A percentile compares a stretch with the other conserved stretches of the same genome.
Conservation (phyloP, 192 early-diverging fungal species). For the Coemansia sp. region DNA sequence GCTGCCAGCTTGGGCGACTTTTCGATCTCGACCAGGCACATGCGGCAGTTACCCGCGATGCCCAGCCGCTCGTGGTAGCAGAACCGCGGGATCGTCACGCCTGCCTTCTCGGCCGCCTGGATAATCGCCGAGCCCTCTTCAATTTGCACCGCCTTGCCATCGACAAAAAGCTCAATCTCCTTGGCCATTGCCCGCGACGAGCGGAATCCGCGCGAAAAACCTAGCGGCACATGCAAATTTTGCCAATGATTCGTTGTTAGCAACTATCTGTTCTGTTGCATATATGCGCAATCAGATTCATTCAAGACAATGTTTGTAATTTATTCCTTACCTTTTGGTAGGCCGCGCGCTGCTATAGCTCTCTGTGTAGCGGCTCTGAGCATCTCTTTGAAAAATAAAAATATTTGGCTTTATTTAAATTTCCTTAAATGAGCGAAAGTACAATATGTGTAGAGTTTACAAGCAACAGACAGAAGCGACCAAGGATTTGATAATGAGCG, state of each 20-base stretch:
- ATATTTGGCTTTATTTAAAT: neutral
- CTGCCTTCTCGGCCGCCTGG: conserved; percentile 96
- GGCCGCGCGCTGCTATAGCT: neutral
- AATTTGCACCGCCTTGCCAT: conserved; percentile 86
- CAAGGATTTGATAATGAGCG: neutral
- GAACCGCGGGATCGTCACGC: conserved; percentile 72
- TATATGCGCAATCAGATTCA: too few relatives aligned
- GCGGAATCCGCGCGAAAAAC: conserved; percentile 15
- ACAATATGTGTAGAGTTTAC: too few relatives aligned
- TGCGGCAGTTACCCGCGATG: conserved; percentile 98
- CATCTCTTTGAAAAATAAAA: neutral
- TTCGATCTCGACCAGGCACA: conserved; percentile 99
- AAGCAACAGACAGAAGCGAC: too few relatives aligned
- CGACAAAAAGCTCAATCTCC: conserved; percentile 86
- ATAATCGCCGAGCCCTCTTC: conserved; percentile 93
- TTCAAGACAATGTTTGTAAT: too few relatives aligned
- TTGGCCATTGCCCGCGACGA: conserved; percentile 23
- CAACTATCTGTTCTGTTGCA: too few relatives aligned
- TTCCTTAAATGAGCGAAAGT: too few relatives aligned
- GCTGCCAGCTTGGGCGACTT: conserved; percentile 94
- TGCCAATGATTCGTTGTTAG: too few relatives aligned
- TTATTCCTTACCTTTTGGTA: neutral
- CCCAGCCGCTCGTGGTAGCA: conserved; percentile 90
- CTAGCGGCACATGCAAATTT: neutral
- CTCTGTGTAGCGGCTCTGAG: conserved; percentile 3